Conservation (phyloP, 768 basidiomycete species). For the Rhodocollybia butyracea region DNA sequence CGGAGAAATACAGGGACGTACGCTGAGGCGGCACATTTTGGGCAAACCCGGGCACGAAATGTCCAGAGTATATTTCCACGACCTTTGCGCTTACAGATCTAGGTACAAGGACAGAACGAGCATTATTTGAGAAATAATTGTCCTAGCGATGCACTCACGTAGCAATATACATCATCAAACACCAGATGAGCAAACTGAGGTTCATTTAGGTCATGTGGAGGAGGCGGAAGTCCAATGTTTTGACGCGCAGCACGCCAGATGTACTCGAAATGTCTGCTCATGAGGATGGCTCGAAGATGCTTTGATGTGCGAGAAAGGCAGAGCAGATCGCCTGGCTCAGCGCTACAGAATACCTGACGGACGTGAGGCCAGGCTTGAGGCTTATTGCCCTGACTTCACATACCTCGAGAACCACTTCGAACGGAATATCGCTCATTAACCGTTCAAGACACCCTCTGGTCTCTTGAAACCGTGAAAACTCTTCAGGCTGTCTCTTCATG, state of each 20-base stretch:
- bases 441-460: background rate
- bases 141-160: constrained; percentile 35
- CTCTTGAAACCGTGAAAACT: background rate
- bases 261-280: constrained; percentile 39
- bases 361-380: background rate
- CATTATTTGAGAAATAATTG: background rate
- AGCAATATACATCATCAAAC: constrained; percentile 51
- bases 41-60: constrained; percentile 3
- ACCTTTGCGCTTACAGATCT: background rate
- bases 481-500: background rate
- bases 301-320: constrained; percentile 47
- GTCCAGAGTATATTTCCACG: constrained; percentile 26
- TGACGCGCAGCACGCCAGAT: constrained; percentile 46
- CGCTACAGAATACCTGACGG: constrained; percentile 56
- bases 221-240: constrained; percentile 44
- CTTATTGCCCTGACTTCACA: background rate
- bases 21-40: background rate
- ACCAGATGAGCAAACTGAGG: constrained; percentile 48
- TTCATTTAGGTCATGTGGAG: constrained; percentile 46
- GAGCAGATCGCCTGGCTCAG: constrained; percentile 48
- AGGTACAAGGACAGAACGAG: no score
- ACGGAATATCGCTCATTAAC: background rate
- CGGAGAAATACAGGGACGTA: background rate
- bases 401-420: constrained; percentile 2
- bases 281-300: constrained; percentile 42